A percentile compares a stretch with the other conserved stretches of the same genome.
These are phyloP conservation scores for Geotrichum phurueaensis DNA, from an alignment of 1,139 yeast species.

Conservation along the genomic window DNA sequence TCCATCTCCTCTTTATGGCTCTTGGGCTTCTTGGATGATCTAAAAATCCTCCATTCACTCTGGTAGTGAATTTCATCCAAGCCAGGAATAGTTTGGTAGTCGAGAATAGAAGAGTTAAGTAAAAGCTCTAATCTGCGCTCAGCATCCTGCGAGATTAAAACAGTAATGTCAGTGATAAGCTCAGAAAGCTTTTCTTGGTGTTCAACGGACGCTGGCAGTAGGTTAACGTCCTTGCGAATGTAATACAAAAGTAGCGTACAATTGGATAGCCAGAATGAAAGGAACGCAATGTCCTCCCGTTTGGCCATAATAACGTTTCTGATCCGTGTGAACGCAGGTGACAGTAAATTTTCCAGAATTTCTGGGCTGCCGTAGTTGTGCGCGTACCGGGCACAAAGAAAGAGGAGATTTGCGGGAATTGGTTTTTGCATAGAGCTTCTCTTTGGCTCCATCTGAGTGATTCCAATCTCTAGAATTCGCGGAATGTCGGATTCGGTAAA, in stretches of 20 bases:
- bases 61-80: conserved; percentile 39
- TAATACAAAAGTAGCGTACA: conserved; percentile 38
- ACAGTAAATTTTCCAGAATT: conserved; percentile 33
- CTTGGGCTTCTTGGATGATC: conserved; percentile 25
- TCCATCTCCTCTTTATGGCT: conserved; percentile 50
- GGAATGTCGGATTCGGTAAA: conserved; percentile 37
- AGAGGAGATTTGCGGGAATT: conserved; percentile 41
- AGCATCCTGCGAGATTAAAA: conserved; percentile 35
- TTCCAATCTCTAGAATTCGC: conserved; percentile 36
- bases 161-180: conserved; percentile 35
- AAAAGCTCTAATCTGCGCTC: conserved; percentile 36
- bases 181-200: conserved; percentile 34
- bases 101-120: conserved; percentile 38
- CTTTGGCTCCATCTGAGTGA: conserved; percentile 37
- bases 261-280: conserved; percentile 42
- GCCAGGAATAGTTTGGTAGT: conserved; percentile 43
- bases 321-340: conserved; percentile 36
- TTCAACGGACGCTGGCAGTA: conserved; percentile 30
- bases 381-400: conserved; percentile 40
- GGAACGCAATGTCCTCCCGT: conserved; percentile 37
- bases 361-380: conserved; percentile 36
- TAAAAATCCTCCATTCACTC: conserved; percentile 41
- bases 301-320: conserved; percentile 31
- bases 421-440: conserved; percentile 38
- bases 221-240: conserved; percentile 36